A percentile compares a stretch with the other conserved stretches of the same genome.
Conservation (phyloP, 2,329 filamentous ascomycete genomes). For the Keithomyces neogunnii region DNA sequence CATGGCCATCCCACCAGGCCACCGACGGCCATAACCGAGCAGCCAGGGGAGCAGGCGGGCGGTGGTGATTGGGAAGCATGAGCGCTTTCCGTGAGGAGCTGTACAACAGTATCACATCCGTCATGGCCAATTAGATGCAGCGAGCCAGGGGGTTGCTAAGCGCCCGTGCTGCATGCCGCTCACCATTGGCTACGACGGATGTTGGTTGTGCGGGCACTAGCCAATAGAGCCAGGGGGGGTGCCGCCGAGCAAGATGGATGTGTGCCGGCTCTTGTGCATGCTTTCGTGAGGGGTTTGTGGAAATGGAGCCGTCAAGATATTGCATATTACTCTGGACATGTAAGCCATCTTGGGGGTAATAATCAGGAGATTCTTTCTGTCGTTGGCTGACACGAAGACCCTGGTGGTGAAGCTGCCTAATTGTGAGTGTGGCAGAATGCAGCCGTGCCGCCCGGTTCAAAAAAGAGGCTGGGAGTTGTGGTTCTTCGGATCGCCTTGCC, state of each 20-base stretch:
- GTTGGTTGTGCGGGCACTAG: slow-evolving; percentile 9
- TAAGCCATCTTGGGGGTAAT: not conserved
- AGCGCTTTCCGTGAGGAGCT: slow-evolving; percentile 7
- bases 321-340: not conserved
- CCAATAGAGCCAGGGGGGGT: slow-evolving; percentile 15
- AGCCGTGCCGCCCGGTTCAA: not conserved
- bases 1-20: not conserved
- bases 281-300: not conserved
- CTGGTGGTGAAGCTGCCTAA: not conserved
- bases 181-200: slow-evolving; percentile 18
- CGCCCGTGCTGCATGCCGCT: slow-evolving; percentile 18
- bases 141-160: slow-evolving; percentile 18
- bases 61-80: slow-evolving; percentile 1
- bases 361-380: not conserved
- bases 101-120: slow-evolving; percentile 6
- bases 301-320: not conserved
- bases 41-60: slow-evolving; percentile 11
- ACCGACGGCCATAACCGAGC: not conserved
- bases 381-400: not conserved
- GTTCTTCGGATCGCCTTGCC: no score
- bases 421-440: not conserved
- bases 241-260: slow-evolving; percentile 1
- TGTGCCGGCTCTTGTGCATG: not conserved
- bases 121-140: slow-evolving; percentile 18
- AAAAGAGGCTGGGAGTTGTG: no score